Evolutionary conservation across 2,329 filamentous ascomycete genomes (phyloP).

Genomic region (Ophiostoma sp.): DNA sequence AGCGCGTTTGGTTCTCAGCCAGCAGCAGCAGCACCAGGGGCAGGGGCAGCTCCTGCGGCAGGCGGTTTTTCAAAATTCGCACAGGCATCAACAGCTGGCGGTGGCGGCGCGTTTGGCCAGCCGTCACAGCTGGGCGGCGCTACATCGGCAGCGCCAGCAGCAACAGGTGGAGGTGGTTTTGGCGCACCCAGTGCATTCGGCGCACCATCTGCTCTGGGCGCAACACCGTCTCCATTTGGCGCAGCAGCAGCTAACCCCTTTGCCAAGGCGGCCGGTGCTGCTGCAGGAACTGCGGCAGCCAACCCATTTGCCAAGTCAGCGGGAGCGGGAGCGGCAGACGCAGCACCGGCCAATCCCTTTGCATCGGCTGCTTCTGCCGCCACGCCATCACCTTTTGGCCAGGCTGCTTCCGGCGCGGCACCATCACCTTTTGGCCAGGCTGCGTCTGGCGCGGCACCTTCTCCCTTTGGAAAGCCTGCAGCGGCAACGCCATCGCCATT

Average conservation of each 20-base stretch:
- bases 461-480: conserved; percentile 22
- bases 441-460: conserved; percentile 16
- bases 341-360: conserved; percentile 12
- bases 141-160: background rate
- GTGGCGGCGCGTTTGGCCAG: conserved; percentile 34
- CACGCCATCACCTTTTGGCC: conserved; percentile 23
- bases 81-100: conserved; percentile 29
- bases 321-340: background rate
- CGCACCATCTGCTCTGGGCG: conserved; percentile 32
- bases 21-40: conserved; percentile 31
- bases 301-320: conserved; percentile 14
- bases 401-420: background rate
- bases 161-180: background rate
- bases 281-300: background rate
- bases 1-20: conserved; percentile 35
- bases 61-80: conserved; percentile 32
- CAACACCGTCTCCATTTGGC: conserved; percentile 32
- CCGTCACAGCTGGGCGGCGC: conserved; percentile 30
- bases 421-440: background rate
- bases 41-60: conserved; percentile 26
- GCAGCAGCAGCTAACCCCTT: conserved; percentile 35
- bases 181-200: conserved; percentile 28
- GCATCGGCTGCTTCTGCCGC: conserved; percentile 16
- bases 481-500: conserved; percentile 28
- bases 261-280: conserved; percentile 25